Evolutionary conservation across 176 grass and related monocot genomes (phyloP).

Genomic region (Bolboschoenus planiculmis): DNA sequence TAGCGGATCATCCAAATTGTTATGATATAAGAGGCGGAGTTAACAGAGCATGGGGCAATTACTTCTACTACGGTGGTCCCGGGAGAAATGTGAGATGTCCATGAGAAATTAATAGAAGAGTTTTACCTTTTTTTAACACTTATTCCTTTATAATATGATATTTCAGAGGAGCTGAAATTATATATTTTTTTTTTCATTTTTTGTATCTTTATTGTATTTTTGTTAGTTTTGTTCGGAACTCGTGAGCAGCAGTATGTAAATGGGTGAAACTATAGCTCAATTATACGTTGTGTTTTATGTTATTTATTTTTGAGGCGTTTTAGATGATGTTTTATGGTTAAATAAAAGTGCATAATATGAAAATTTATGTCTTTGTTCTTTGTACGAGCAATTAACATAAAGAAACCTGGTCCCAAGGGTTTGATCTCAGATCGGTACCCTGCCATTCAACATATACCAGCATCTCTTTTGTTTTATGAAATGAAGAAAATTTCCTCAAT

Average conservation of each 20-base stretch:
- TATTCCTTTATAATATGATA: conserved; percentile 11
- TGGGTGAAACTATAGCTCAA: conserved; percentile 16
- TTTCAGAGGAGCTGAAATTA: conserved; percentile 6
- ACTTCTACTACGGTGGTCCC: conserved; percentile 85
- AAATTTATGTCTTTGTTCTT: neutral
- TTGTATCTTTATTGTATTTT: conserved; percentile 12
- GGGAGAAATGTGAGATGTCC: conserved; percentile 65
- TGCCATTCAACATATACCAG: neutral
- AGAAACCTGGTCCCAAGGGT: neutral
- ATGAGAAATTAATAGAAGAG: conserved; percentile 23
- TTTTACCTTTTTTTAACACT: neutral
- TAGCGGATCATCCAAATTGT: conserved; percentile 66
- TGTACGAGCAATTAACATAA: neutral
- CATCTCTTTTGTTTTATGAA: neutral
- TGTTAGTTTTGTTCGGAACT: conserved; percentile 12
- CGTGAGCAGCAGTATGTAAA: conserved; percentile 20
- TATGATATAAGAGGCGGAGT: conserved; percentile 64
- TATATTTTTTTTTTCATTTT: conserved; percentile 14
- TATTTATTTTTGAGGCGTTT: conserved; percentile 6
- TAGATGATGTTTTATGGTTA: neutral
- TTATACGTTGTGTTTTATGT: conserved; percentile 18
- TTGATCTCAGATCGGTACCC: neutral
- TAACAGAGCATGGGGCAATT: conserved; percentile 55
- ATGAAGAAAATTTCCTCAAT: neutral
- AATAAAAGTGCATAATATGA: neutral